Conservation (phyloP, 1,284 basidiomycete genomes). For the Cutaneotrichosporon spelunceum region DNA sequence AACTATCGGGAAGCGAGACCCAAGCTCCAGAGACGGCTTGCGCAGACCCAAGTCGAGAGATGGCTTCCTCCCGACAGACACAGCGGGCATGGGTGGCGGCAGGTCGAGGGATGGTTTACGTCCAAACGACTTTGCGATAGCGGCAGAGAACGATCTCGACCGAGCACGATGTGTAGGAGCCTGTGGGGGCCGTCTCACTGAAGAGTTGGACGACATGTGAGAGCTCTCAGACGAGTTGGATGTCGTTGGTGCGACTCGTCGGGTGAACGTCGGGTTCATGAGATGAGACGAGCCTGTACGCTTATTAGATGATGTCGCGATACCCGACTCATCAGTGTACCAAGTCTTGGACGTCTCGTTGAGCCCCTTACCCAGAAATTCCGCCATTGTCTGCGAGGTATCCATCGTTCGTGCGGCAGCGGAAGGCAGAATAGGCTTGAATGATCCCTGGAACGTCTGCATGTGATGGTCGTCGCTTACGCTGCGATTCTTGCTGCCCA, state of each 20-base stretch:
- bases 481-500: neutral
- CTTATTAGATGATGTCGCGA: neutral
- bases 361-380: neutral
- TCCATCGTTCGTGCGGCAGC: neutral
- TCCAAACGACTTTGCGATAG: slow-evolving; percentile 31
- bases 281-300: neutral
- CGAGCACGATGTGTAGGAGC: slow-evolving; percentile 1
- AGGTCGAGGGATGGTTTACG: slow-evolving; percentile 10
- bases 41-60: neutral
- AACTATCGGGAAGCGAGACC: neutral
- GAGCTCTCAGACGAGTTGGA: slow-evolving; percentile 2
- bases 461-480: slow-evolving; percentile 8
- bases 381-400: neutral
- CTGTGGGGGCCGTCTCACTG: neutral
- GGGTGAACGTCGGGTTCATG: neutral
- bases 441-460: slow-evolving; percentile 1
- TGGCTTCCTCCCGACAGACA: neutral
- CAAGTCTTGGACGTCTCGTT: neutral
- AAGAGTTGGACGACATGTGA: neutral
- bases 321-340: neutral
- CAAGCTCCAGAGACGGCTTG: slow-evolving; percentile 3
- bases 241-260: neutral
- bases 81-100: slow-evolving; percentile 7
- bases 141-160: slow-evolving; percentile 42
- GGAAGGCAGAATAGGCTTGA: neutral